Evolutionary conservation across 257 asterid genomes (phyloP).

Genomic region (Agastache rugosa): DNA sequence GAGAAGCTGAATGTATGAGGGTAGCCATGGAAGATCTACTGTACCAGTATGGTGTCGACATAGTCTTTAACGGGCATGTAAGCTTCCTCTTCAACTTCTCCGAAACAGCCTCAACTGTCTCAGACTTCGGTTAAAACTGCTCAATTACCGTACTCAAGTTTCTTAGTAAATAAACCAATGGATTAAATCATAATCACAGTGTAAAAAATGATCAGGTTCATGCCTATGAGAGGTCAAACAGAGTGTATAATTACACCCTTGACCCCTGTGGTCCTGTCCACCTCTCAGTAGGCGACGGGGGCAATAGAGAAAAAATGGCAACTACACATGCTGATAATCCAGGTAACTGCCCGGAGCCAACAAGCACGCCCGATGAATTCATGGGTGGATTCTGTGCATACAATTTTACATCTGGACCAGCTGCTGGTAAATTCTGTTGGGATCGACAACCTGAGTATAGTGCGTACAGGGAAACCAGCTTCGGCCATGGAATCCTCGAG

Average conservation of each 20-base stretch:
- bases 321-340: constrained; percentile 73
- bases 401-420: constrained; percentile 89
- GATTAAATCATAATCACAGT: background rate
- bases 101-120: too few relatives aligned
- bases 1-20: constrained; percentile 97
- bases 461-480: constrained; percentile 88
- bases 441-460: constrained; percentile 90
- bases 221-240: constrained; percentile 93
- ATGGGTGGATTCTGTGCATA: constrained; percentile 90
- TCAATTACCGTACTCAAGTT: background rate
- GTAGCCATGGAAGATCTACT: constrained; percentile 81
- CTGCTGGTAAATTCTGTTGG: constrained; percentile 93
- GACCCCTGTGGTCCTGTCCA: constrained; percentile 90
- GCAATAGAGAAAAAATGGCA: constrained; percentile 91
- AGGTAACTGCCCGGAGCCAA: constrained; percentile 78
- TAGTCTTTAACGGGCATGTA: constrained; percentile 93
- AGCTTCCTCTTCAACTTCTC: constrained; percentile 36
- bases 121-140: too few relatives aligned
- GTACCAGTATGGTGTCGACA: constrained; percentile 74
- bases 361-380: constrained; percentile 66
- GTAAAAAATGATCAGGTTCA: constrained; percentile 62
- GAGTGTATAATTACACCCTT: constrained; percentile 84
- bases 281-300: constrained; percentile 92
- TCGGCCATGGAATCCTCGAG: constrained; percentile 95
- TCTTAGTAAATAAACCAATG: background rate